Base-by-base conservation (phyloP, 129 eudicot species). In the Centaurea solstitialis region DNA sequence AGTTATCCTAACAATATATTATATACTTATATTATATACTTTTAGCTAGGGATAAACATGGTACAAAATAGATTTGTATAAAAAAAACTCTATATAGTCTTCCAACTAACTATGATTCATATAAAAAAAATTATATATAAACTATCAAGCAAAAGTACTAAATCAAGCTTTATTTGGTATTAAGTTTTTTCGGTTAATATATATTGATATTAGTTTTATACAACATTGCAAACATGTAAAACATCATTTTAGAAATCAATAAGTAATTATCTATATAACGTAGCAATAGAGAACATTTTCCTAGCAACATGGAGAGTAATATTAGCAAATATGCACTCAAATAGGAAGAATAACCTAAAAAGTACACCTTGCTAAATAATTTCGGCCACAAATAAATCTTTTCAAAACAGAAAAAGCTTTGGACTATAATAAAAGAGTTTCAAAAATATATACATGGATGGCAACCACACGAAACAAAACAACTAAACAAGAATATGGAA, bases 401-500 rank as follows among this genome's bases (percentile, higher is more conserved):
- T 4, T 22, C 43, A 37, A 59, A 33, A 28, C 37, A 22, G 4
- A 39, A 50, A 69, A n/a, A 12, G 18, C 18, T 47, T 47, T 18
- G 15, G 5, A 43, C 24, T 50, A 23, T 53, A 26, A 28, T 13
- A 43, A 15, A 20, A 23, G 37, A 73, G 1, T 10, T 40, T 33
- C 6, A 3, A 73, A 68, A 17, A 30, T 59, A 81, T 20, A 68
- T 69, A 70, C 57, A 50, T 53, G 37, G 76, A 70, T 45, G 68
- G 74, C 59, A 39, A 79, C 33, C 37, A 57, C 53, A 26, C 28
- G 83, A 67, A 80, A 68, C 18, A 45, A 53, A 23, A 71, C 40
- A 17, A 26, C 5, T 13, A 28, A 74, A 8, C 1, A 66, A 43
- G 47, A 33, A 66, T 67, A 59, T 23, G 38, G 72, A 80, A 74